Base-by-base conservation (phyloP, 2,329 filamentous ascomycete genomes). In the Penicillium sp. region DNA sequence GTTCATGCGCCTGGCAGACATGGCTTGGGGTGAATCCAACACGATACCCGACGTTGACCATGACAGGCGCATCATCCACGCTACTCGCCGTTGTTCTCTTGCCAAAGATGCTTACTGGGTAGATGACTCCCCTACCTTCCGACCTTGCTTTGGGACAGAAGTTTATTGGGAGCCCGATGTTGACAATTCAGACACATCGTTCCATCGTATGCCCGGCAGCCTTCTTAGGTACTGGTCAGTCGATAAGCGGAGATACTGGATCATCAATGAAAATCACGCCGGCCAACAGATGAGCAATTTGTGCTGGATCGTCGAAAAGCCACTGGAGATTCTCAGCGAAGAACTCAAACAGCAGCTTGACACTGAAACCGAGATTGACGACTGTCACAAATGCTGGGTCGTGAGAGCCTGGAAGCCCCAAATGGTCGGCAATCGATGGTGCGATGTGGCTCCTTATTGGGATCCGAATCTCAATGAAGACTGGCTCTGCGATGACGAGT, bases 401-500 rank as follows among this genome's bases (percentile, higher is more conserved):
- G 45, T 56, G 18, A 44, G 45, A 23, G 29, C 12, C 21, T 56
- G 54, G 54, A 27, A 45, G 34, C 50, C 54, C 1, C 45, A 39
- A 15, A 45, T 50, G 50, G 18, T 56, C 15, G 39, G 50, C 12
- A 23, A 5, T 10, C 27, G 18, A 13, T 54, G 44, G 32, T 45
- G 45, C 39, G 45, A 54, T 16, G 21, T 18, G 4, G 23, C 46
- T 15, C 54, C 54, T 16, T 56, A 55, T 34, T 44, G 44, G 42
- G 51, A 59, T 41, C 57, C 58, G 32, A 45, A 41, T 18, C 61
- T 57, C 45, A 55, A 62, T n/a, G 44, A 48, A 40, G 42, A 50
- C 13, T 50, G 48, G n/a, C 50, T 44, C 21, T 46, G 41, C 10
- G 56, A 53, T 21, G 54, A 56, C 12, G 48, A 58, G 5, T 54